These are phyloP conservation scores for Oldenlandia corymbosa DNA, from an alignment of 257 asterid genomes.

Conservation along the genomic window DNA sequence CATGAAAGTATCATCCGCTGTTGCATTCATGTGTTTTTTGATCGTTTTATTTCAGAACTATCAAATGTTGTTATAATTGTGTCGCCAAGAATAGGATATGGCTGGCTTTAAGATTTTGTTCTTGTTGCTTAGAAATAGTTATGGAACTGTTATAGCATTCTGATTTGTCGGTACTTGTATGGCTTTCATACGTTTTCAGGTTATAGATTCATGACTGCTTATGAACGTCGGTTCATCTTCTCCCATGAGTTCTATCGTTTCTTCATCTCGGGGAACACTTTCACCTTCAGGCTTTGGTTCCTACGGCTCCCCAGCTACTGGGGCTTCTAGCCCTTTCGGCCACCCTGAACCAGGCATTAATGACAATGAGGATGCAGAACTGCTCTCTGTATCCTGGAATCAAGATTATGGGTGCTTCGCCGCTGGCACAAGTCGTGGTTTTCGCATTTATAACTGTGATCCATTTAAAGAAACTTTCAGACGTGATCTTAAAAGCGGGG, in stretches of 20 bases:
- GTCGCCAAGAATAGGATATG: neutral
- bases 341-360: conserved; percentile 39
- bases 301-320: conserved; percentile 32
- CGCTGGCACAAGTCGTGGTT: conserved; percentile 83
- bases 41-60: too few species aligned
- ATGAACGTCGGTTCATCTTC: conserved; percentile 39
- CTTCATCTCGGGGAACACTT: conserved; percentile 49
- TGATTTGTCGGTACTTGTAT: neutral
- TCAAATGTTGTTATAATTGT: neutral
- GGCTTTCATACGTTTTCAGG: conserved; percentile 11
- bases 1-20: neutral
- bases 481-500: conserved; percentile 83
- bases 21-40: too few species aligned
- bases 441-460: conserved; percentile 79
- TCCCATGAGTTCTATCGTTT: conserved; percentile 55
- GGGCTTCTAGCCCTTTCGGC: conserved; percentile 38
- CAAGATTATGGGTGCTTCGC: conserved; percentile 94
- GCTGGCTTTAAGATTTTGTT: neutral
- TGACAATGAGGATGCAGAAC: conserved; percentile 60
- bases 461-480: conserved; percentile 88
- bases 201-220: conserved; percentile 32
- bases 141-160: neutral
- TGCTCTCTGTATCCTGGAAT: conserved; percentile 82
- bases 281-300: conserved; percentile 46
- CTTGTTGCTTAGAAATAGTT: too few species aligned